Conservation (phyloP, 2,329 filamentous ascomycete species). For the Xylariaceae sp. region DNA sequence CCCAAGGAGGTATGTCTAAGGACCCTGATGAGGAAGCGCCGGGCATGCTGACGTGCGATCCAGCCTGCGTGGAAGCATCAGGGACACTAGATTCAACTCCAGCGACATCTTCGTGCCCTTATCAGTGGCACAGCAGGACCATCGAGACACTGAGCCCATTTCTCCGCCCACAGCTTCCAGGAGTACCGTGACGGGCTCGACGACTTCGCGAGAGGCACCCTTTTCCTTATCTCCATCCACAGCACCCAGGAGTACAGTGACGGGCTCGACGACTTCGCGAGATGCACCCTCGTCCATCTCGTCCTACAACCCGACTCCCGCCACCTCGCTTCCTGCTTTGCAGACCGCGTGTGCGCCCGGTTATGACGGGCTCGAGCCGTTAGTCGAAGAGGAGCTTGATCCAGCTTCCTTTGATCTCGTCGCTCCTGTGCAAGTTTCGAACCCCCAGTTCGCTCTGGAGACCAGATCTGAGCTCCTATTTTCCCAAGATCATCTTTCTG, state of each 20-base stretch:
- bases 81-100: neutral
- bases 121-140: neutral
- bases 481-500: slow-evolving; percentile 54
- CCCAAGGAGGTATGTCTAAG: neutral
- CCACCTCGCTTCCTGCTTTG: slow-evolving; percentile 12
- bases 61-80: neutral
- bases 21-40: too few relatives aligned
- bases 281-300: slow-evolving; percentile 21
- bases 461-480: slow-evolving; percentile 58
- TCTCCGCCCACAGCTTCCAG: slow-evolving; percentile 18
- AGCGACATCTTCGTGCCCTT: neutral
- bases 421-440: slow-evolving; percentile 28
- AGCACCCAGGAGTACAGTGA: slow-evolving; percentile 18
- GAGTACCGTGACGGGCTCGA: slow-evolving; percentile 21
- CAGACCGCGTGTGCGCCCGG: slow-evolving; percentile 19
- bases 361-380: slow-evolving; percentile 27
- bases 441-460: slow-evolving; percentile 48
- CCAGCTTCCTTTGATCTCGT: slow-evolving; percentile 37
- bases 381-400: slow-evolving; percentile 29
- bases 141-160: too few relatives aligned
- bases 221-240: slow-evolving; percentile 23
- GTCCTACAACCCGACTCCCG: slow-evolving; percentile 12
- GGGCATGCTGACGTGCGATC: neutral
- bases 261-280: slow-evolving; percentile 19
- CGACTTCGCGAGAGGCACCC: slow-evolving; percentile 16